Percentiles rank a stretch among this genome's conserved stretches.
These are phyloP conservation scores for Colletotrichum nymphaeae DNA, from an alignment of 2,329 filamentous ascomycete species.

Conservation along the genomic window DNA sequence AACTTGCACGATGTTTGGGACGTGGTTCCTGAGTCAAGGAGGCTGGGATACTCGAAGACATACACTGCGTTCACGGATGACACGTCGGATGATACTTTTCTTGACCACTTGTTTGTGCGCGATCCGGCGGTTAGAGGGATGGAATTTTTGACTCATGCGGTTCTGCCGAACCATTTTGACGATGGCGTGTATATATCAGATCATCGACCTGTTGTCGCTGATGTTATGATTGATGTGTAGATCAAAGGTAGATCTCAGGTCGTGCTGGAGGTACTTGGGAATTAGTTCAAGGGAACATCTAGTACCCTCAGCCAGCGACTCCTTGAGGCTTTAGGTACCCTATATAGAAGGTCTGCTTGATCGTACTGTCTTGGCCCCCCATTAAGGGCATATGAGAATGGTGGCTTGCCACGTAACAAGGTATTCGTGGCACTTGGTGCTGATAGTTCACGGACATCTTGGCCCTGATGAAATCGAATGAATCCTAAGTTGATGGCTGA, in stretches of 20 bases:
- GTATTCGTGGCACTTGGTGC: neutral
- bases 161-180: conserved; percentile 41
- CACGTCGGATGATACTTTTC: conserved; percentile 22
- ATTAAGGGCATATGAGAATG: no score
- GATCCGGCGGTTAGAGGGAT: conserved; percentile 37
- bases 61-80: conserved; percentile 45
- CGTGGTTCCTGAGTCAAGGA: conserved; percentile 38
- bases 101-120: conserved; percentile 48
- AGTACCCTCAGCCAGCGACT: no score
- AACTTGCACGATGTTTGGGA: conserved; percentile 41
- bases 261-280: accelerated
- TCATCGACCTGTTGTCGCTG: conserved; percentile 45
- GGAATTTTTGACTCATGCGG: conserved; percentile 41
- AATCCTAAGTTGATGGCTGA: neutral
- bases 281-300: neutral
- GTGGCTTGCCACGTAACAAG: no score
- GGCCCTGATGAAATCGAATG: neutral
- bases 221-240: conserved; percentile 31
- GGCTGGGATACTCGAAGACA: conserved; percentile 42
- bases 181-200: conserved; percentile 47
- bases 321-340: no score
- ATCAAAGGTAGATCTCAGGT: neutral
- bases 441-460: neutral
- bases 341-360: no score
- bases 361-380: no score